Base-by-base conservation (phyloP, 1,284 basidiomycete genomes). In the Cutaneotrichosporon dermatis region DNA sequence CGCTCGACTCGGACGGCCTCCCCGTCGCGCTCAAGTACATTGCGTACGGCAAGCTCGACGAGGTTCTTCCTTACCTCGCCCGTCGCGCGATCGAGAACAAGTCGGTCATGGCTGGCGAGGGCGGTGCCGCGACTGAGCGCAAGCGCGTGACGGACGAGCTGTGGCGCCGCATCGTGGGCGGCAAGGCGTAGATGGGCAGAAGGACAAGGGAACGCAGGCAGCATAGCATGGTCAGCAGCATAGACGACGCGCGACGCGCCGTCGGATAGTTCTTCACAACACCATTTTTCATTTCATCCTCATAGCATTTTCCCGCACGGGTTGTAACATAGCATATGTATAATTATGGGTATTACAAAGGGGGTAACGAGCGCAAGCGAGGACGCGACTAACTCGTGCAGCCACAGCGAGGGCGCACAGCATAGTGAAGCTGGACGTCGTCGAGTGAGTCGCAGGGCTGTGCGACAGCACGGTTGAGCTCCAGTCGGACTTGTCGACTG, bases 1-100 rank as follows among this genome's bases (percentile, higher is more conserved):
- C 81, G 46, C 86, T 85, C 16, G 80, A 79, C 51, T 81, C 84
- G 4, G 73, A 76, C 33, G 66, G 68, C 5, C 79, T 83, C 11
- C 91, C 90, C 0, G 83, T 90, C 60, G 85, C 89, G 1, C 82
- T 91, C 77, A 93, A 92, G 77, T 89, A 90, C 72, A 81, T 92
- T 15, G 90, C 91, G 0, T 94, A 93, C 67, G 90, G 91, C 9
- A 82, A 83, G n/a, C 79, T 90, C n/a, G 79, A 80, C 10, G 88
- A 89, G 62, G 85, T 86, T 37, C 83, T 90, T 81, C 88, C 88
- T 0, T 90, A 89, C 73, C 81, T 89, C 13, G 83, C 85, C 33
- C 81, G 88, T 46, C 81, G 88, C 40, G 88, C 88, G 2, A 83
- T 88, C n/a, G 88, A 90, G 81, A 90, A 90, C 69, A 87, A 87